Evolutionary conservation across 2,329 filamentous ascomycete species (phyloP).

Genomic region (Zarea fungicola): DNA sequence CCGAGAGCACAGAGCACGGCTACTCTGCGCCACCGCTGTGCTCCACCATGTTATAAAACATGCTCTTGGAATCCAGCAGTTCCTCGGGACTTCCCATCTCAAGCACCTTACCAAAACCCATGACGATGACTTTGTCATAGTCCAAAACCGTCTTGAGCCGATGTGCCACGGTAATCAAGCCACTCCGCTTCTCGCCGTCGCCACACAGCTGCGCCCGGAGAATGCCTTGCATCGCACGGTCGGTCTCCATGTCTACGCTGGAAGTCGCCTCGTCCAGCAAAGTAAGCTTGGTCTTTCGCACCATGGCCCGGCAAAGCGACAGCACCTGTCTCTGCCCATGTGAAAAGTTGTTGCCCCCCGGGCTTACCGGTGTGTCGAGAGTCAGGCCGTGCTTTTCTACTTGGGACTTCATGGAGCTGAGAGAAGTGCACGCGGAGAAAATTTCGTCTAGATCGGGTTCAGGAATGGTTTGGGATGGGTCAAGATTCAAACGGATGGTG

Average conservation of each 20-base stretch:
- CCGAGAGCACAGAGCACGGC: not conserved
- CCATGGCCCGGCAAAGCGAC: conserved; percentile 41
- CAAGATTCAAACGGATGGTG: conserved; percentile 44
- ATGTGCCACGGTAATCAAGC: conserved; percentile 46
- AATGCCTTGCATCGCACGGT: conserved; percentile 41
- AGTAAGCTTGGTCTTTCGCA: conserved; percentile 42
- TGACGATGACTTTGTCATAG: conserved; percentile 46
- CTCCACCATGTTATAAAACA: not conserved
- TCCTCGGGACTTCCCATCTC: conserved; percentile 16
- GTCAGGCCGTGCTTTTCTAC: conserved; percentile 22
- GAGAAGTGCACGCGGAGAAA: conserved; percentile 47
- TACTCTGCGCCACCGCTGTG: not conserved
- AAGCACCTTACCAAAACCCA: conserved; percentile 39
- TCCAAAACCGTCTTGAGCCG: conserved; percentile 46
- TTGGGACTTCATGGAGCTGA: conserved; percentile 17
- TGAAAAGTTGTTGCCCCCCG: conserved; percentile 41
- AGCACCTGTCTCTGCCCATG: conserved; percentile 47
- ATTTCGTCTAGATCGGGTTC: conserved; percentile 48
- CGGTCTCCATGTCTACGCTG: conserved; percentile 44
- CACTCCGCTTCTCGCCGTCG: conserved; percentile 28
- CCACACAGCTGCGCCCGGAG: conserved; percentile 31
- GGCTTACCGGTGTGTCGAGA: conserved; percentile 35
- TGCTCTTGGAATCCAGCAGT: not conserved
- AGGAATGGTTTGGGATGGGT: conserved; percentile 46
- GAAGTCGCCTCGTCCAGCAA: conserved; percentile 46